A percentile compares a stretch with the other conserved stretches of the same genome.
Evolutionary conservation across 768 basidiomycete species (phyloP).

Genomic region (Boletus rex-veris): DNA sequence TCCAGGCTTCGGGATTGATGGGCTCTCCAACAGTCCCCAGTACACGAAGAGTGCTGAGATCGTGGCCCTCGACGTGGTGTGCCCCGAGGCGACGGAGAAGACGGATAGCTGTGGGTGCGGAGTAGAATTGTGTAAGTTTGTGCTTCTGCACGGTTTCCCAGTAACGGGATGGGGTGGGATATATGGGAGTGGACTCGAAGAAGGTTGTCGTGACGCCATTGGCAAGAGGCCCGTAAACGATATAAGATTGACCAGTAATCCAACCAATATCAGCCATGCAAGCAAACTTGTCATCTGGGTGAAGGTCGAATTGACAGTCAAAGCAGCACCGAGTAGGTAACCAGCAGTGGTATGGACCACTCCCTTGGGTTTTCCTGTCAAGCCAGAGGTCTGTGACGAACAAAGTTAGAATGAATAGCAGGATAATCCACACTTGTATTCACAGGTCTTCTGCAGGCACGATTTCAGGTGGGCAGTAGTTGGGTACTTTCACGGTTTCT

Average conservation of each 20-base stretch:
- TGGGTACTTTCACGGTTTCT: slow-evolving; percentile 76
- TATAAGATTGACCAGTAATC: slow-evolving; percentile 98
- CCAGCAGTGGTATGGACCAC: slow-evolving; percentile 88
- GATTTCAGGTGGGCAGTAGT: slow-evolving; percentile 83
- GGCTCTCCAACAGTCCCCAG: slow-evolving; percentile 96
- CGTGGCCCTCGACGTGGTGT: slow-evolving; percentile 79
- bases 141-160: slow-evolving; percentile 95
- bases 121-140: slow-evolving; percentile 95
- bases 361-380: slow-evolving; percentile 95
- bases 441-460: slow-evolving; percentile 93
- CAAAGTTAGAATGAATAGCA: slow-evolving; percentile 3
- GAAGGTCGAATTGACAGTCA: slow-evolving; percentile 98
- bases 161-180: slow-evolving; percentile 94
- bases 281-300: slow-evolving; percentile 92
- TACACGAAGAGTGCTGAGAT: slow-evolving; percentile 79
- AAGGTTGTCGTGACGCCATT: slow-evolving; percentile 82
- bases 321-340: slow-evolving; percentile 86
- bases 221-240: slow-evolving; percentile 92
- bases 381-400: slow-evolving; percentile 75
- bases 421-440: slow-evolving; percentile 31
- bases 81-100: slow-evolving; percentile 82
- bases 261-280: slow-evolving; percentile 99
- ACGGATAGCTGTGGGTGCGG: slow-evolving; percentile 92
- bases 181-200: slow-evolving; percentile 96
- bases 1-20: slow-evolving; percentile 98